Conservation (phyloP, 2,329 filamentous ascomycete species). For the Xylaria sp. region DNA sequence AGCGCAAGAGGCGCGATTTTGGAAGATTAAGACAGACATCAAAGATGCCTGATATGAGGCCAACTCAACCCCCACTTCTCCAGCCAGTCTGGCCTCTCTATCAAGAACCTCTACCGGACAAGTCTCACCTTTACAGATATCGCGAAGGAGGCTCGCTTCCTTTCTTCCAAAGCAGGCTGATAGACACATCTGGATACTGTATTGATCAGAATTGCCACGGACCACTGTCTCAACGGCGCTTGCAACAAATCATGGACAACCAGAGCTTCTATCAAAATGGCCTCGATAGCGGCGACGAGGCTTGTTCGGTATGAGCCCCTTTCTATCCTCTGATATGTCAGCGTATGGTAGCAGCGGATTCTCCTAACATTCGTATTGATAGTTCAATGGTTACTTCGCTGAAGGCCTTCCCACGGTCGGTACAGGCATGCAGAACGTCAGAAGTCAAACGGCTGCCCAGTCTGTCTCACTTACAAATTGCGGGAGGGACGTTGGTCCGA, state of each 20-base stretch:
- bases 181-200: conserved; percentile 24
- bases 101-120: conserved; percentile 35
- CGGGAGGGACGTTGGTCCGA: conserved; percentile 45
- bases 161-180: conserved; percentile 20
- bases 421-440: conserved; percentile 39
- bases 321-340: conserved; percentile 15
- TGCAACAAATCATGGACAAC: conserved; percentile 41
- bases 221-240: conserved; percentile 38
- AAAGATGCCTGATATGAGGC: conserved; percentile 35
- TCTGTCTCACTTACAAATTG: conserved; percentile 47
- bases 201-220: conserved; percentile 26
- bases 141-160: conserved; percentile 30
- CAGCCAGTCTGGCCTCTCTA: conserved; percentile 29
- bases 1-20: conserved; percentile 28
- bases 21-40: conserved; percentile 37
- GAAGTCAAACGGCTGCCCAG: conserved; percentile 44
- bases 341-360: not conserved
- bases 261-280: conserved; percentile 40
- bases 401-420: conserved; percentile 34
- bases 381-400: conserved; percentile 42
- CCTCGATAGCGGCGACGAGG: conserved; percentile 43
- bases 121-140: conserved; percentile 42
- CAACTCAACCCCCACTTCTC: conserved; percentile 28
- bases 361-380: conserved; percentile 34
- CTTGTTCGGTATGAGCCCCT: conserved; percentile 40